phyloP scores from a whole-genome alignment of 257 asterid genomes.

The Nicotiana attenuata region DNA sequence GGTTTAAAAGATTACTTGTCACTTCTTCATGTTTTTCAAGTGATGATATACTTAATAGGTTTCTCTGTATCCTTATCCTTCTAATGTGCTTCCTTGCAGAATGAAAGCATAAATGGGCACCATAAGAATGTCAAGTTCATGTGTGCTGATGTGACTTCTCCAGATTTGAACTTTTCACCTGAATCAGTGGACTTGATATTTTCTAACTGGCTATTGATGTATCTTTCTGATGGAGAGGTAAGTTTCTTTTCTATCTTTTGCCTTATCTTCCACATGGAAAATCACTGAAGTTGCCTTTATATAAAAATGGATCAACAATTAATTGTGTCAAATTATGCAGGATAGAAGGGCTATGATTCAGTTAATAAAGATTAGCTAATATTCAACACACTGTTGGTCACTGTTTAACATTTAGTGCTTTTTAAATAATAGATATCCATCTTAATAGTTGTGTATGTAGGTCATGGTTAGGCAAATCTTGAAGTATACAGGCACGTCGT shows the following conservation, averaged over 20 bases:
- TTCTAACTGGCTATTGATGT: conserved; percentile 95
- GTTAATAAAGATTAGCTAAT: background rate
- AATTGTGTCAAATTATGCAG: background rate
- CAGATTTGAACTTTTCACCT: conserved; percentile 57
- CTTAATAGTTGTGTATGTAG: background rate
- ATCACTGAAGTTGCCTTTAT: background rate
- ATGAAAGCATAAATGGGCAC: conserved; percentile 61
- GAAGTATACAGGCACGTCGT: background rate
- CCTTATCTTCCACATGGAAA: background rate
- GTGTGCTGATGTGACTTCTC: conserved; percentile 92
- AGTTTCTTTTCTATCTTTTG: background rate
- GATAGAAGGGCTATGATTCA: background rate
- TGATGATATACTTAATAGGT: background rate
- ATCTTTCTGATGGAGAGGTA: conserved; percentile 92
- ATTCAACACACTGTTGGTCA: background rate
- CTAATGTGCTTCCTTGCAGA: conserved; percentile 39
- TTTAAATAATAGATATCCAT: too few species aligned
- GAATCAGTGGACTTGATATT: conserved; percentile 79
- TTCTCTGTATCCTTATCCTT: background rate
- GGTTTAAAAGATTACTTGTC: background rate
- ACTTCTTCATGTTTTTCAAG: background rate
- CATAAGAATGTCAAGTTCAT: conserved; percentile 66
- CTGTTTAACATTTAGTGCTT: background rate
- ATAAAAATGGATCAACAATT: background rate
- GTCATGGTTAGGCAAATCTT: background rate